Base-by-base conservation (phyloP, 2,329 filamentous ascomycete species). In the Calonectria honghensis region DNA sequence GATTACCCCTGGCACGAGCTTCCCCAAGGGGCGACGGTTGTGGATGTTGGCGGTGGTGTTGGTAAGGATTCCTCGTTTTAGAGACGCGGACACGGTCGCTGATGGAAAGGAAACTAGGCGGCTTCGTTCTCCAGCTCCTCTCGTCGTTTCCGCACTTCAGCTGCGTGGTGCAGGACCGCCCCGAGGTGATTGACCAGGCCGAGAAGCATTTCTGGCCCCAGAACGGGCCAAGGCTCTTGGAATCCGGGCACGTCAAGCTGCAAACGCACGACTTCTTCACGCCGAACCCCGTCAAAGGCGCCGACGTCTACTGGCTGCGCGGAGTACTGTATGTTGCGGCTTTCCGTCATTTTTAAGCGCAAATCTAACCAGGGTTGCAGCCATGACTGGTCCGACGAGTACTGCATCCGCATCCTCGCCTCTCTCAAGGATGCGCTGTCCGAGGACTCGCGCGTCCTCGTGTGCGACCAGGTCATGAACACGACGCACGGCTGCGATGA, bases 291-390 rank as follows among this genome's bases (percentile, higher is more conserved):
- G 24, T 61, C 24, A 39, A 61, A 7, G 35, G 13, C 10, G 57
- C 57, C n/a, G 57, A 61, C 20, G 57, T 61, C 14, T 61, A 61
- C 20, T 61, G 57, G 57, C 57, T 61, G 16, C 57, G 57, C 37
- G 57, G 35, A 18, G n/a, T 61, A 27, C 3, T 61, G 57, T 61
- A 61, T 5, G 57, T 18, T 29, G 31, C 31, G 31, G 31, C 31
- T 32, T 32, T 32, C 31, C 31, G 31, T 32, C 31, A 32, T 32
- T 32, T 32, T 32, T 32, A 7, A 32, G 31, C 31, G 18, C 18
- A 16, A 37, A 14, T 16, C 31, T 39, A 61, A 39, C 35, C 14
- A 16, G 10, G 10, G 13, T 18, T 6, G 6, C n/a, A 61, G 57
- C 9, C 57, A 61, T 29, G 31, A 61, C 35, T 61, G 57, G 57